These are phyloP conservation scores for Gaeumannomyces tritici DNA, from an alignment of 2,329 filamentous ascomycete species.

Conservation along the genomic window DNA sequence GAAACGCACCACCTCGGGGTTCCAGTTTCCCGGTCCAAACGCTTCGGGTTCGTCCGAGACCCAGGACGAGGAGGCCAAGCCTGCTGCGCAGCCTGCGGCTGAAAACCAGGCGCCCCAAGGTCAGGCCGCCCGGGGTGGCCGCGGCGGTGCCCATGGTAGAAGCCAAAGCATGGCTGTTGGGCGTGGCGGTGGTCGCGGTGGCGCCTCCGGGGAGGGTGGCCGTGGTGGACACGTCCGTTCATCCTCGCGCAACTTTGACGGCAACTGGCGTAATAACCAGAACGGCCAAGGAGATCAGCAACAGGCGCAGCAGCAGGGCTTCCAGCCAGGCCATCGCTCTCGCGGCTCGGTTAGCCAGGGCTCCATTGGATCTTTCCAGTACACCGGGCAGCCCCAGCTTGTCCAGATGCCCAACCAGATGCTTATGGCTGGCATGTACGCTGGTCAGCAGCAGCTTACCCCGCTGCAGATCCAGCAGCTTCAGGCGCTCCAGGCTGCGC, in stretches of 20 bases:
- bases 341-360: constrained; percentile 76
- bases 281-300: constrained; percentile 34
- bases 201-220: constrained; percentile 35
- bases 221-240: constrained; percentile 69
- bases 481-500: constrained; percentile 83
- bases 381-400: constrained; percentile 75
- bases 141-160: constrained; percentile 55
- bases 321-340: constrained; percentile 85
- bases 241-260: constrained; percentile 88
- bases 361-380: constrained; percentile 79
- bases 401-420: constrained; percentile 82
- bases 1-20: constrained; percentile 86
- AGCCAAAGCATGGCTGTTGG: constrained; percentile 88
- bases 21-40: constrained; percentile 82
- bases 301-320: constrained; percentile 51
- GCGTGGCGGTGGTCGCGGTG: constrained; percentile 58
- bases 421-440: constrained; percentile 76
- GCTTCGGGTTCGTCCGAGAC: constrained; percentile 51
- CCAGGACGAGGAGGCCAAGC: constrained; percentile 41
- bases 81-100: constrained; percentile 19
- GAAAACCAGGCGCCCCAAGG: constrained; percentile 30
- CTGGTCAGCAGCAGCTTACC: constrained; percentile 69
- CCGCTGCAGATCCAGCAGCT: constrained; percentile 82
- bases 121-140: constrained; percentile 34
- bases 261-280: constrained; percentile 93